Conservation (phyloP, 768 basidiomycete species). For the Suillus hirtellus region DNA sequence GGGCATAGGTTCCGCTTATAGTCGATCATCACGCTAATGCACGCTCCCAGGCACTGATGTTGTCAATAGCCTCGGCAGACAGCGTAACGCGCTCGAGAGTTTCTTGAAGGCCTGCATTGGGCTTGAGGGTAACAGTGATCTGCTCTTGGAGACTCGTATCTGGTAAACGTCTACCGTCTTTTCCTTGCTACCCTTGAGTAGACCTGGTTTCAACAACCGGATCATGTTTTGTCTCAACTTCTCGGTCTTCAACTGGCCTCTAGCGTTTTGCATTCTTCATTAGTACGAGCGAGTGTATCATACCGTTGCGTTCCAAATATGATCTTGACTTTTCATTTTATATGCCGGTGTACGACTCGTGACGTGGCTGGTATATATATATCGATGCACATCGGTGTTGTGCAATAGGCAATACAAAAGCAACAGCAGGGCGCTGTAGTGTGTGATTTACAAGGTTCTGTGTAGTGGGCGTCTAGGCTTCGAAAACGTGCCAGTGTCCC, state of each 20-base stretch:
- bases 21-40: constrained; percentile 3
- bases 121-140: constrained; percentile 77
- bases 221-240: background rate
- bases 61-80: constrained; percentile 92
- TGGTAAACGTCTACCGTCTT: constrained; percentile 58
- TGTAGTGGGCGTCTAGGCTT: too few relatives aligned
- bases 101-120: constrained; percentile 96
- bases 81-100: constrained; percentile 89
- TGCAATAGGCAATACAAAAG: too few relatives aligned
- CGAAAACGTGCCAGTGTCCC: too few relatives aligned
- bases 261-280: background rate
- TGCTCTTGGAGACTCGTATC: constrained; percentile 83
- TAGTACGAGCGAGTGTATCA: background rate
- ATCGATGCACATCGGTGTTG: too few relatives aligned
- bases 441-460: too few relatives aligned
- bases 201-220: constrained; percentile 7
- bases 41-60: constrained; percentile 68
- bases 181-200: background rate
- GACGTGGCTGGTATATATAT: background rate
- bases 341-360: background rate
- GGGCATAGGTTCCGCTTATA: constrained; percentile 18
- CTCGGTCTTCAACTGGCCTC: constrained; percentile 5
- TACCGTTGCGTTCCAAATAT: background rate
- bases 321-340: background rate
- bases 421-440: too few relatives aligned